phyloP scores from a whole-genome alignment of 257 asterid genomes.

The Eustoma russellianum region DNA sequence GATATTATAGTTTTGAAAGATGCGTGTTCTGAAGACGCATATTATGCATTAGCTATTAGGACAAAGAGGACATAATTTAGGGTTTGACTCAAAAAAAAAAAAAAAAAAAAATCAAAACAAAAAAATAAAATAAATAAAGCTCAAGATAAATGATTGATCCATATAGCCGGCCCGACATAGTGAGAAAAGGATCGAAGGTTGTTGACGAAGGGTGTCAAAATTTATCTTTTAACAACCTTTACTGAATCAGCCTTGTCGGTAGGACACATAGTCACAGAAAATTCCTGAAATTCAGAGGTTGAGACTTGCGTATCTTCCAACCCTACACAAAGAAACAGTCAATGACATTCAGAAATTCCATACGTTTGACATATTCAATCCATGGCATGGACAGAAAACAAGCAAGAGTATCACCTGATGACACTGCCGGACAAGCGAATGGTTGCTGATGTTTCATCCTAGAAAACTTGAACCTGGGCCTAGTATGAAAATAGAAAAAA shows the following conservation, averaged over 20 bases:
- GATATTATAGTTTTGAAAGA: too few relatives aligned
- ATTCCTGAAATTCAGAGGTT: constrained; percentile 26
- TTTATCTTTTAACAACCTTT: constrained; percentile 22
- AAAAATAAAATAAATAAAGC: too few relatives aligned
- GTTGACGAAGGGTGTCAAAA: not conserved
- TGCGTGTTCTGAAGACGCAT: too few relatives aligned
- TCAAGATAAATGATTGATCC: too few relatives aligned
- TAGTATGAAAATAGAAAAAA: not conserved
- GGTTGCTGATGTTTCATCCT: constrained; percentile 16
- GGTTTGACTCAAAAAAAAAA: too few relatives aligned
- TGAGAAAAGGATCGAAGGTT: too few relatives aligned
- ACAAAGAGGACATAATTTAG: too few relatives aligned
- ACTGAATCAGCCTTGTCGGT: constrained; percentile 20
- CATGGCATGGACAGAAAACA: not conserved
- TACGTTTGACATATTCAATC: not conserved
- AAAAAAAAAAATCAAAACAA: too few relatives aligned
- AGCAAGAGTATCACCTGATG: constrained; percentile 28
- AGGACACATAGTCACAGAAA: constrained; percentile 15
- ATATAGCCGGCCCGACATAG: too few relatives aligned
- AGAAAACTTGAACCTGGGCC: constrained; percentile 1
- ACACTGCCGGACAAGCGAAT: constrained; percentile 17
- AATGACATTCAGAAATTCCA: constrained; percentile 4
- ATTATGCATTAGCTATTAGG: too few relatives aligned
- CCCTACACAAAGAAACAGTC: constrained; percentile 12
- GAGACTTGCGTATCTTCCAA: constrained; percentile 19